phyloP scores from a whole-genome alignment of 1,284 basidiomycete species.

The Fomitopsis betulina region DNA sequence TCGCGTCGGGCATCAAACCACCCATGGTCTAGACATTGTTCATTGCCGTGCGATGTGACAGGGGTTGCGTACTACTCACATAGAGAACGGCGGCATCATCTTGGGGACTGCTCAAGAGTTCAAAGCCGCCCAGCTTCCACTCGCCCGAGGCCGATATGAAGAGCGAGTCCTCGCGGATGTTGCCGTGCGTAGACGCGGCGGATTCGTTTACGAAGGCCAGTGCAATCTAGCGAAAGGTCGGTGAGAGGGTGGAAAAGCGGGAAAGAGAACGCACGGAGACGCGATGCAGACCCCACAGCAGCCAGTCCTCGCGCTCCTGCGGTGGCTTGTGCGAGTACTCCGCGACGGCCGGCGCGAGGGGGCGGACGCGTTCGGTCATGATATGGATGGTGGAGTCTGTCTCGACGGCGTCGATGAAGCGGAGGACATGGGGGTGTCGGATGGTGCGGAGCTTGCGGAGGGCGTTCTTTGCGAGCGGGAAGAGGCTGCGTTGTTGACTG shows the following conservation, averaged over 20 bases:
- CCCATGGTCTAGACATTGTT: slow-evolving; percentile 57
- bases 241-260: neutral
- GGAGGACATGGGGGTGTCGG: slow-evolving; percentile 93
- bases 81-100: slow-evolving; percentile 78
- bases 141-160: slow-evolving; percentile 92
- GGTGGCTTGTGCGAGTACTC: slow-evolving; percentile 60
- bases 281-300: slow-evolving; percentile 91
- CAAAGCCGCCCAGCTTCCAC: slow-evolving; percentile 96
- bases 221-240: slow-evolving; percentile 57
- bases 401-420: slow-evolving; percentile 91
- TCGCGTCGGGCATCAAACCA: slow-evolving; percentile 58
- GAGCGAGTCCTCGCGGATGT: slow-evolving; percentile 73
- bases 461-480: slow-evolving; percentile 87
- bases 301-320: slow-evolving; percentile 80
- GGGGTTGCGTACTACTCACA: slow-evolving; percentile 43
- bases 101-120: slow-evolving; percentile 78
- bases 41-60: slow-evolving; percentile 18
- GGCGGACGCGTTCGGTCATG: slow-evolving; percentile 89
- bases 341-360: slow-evolving; percentile 64
- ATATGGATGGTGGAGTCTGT: slow-evolving; percentile 87
- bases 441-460: slow-evolving; percentile 88
- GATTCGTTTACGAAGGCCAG: slow-evolving; percentile 89
- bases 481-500: slow-evolving; percentile 52
- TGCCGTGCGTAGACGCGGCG: slow-evolving; percentile 85
- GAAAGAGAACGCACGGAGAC: slow-evolving; percentile 67